Evolutionary conservation across 148 eudicot genomes (phyloP).

Genomic region (Vaccinium vitisidaea): DNA sequence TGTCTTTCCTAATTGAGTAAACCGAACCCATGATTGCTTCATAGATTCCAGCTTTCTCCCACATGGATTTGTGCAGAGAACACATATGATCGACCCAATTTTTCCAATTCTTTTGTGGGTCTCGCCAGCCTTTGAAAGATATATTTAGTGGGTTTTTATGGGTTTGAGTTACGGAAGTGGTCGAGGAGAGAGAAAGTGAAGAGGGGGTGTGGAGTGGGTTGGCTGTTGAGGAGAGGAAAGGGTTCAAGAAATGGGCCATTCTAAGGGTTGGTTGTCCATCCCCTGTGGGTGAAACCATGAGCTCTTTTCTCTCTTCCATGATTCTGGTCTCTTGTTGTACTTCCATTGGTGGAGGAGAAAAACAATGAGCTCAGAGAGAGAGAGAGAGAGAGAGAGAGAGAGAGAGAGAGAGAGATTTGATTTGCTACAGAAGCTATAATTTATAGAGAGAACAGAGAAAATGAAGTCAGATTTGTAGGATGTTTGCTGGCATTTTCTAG

Average conservation of each 20-base stretch:
- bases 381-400: no score
- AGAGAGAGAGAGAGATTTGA: no score
- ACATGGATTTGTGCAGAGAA: neutral
- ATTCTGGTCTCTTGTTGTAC: neutral
- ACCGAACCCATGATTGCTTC: neutral
- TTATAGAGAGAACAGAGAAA: no score
- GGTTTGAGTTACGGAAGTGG: neutral
- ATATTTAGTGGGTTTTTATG: neutral
- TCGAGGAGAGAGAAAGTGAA: neutral
- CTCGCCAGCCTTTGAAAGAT: neutral
- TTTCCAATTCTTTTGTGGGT: neutral
- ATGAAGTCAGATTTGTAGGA: no score
- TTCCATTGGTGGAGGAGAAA: no score
- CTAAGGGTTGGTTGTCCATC: neutral
- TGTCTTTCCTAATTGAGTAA: neutral
- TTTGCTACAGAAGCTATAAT: no score
- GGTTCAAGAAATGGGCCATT: neutral
- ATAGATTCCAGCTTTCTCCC: neutral
- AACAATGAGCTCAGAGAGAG: no score
- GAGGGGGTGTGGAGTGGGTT: neutral
- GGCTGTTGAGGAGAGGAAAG: neutral
- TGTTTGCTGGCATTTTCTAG: no score
- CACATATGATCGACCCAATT: neutral
- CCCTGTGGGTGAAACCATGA: neutral
- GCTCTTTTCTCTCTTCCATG: neutral